phyloP scores from a whole-genome alignment of 1,284 basidiomycete species.

The Cutaneotrichosporon sp. region DNA sequence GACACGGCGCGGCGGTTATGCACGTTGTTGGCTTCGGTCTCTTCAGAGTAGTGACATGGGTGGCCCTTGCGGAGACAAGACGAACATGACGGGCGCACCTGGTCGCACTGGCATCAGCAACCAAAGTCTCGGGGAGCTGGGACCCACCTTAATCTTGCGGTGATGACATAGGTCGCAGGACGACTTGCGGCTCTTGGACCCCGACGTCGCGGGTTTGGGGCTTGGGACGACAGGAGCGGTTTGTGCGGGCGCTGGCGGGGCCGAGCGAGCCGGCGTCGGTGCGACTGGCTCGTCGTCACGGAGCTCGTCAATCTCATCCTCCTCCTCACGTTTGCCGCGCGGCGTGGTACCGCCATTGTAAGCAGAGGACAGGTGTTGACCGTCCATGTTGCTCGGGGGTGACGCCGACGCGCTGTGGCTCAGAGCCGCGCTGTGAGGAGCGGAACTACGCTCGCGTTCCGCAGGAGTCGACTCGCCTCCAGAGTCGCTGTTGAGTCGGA shows the following conservation, averaged over 20 bases:
- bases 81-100: slow-evolving; percentile 40
- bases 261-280: slow-evolving; percentile 6
- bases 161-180: slow-evolving; percentile 46
- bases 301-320: slow-evolving; percentile 32
- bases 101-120: slow-evolving; percentile 37
- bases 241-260: slow-evolving; percentile 7
- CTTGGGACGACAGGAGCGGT: slow-evolving; percentile 17
- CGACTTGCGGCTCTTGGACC: slow-evolving; percentile 35
- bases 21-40: slow-evolving; percentile 34
- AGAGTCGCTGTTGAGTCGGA: slow-evolving; percentile 20
- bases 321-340: slow-evolving; percentile 10
- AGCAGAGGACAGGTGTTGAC: neutral
- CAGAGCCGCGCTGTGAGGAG: neutral
- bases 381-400: slow-evolving; percentile 1
- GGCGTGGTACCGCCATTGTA: slow-evolving; percentile 3
- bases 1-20: slow-evolving; percentile 21
- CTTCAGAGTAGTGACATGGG: slow-evolving; percentile 41
- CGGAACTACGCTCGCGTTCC: slow-evolving; percentile 8
- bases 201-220: slow-evolving; percentile 22
- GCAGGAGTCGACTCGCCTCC: slow-evolving; percentile 6
- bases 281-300: slow-evolving; percentile 24
- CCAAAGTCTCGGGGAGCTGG: neutral
- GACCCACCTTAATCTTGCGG: slow-evolving; percentile 45
- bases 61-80: slow-evolving; percentile 43
- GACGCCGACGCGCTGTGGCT: slow-evolving; percentile 9